Base-by-base conservation (phyloP, 2,329 filamentous ascomycete species). In the Chaetomium sp. region DNA sequence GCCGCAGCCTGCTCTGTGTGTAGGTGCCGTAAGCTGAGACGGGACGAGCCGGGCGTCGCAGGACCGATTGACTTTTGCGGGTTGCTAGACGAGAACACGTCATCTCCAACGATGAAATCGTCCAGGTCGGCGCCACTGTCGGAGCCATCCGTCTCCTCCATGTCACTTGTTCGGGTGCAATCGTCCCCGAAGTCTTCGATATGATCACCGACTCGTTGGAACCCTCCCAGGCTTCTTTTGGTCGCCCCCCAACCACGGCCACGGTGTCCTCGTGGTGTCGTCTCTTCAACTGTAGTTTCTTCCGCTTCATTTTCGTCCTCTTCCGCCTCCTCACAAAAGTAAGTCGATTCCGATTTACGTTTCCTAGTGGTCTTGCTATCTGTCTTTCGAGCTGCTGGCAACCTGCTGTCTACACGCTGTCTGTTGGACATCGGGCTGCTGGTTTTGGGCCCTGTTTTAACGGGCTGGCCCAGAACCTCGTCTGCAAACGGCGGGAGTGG, bases 81-180 rank as follows among this genome's bases (percentile, higher is more conserved):
- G 69, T 75, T 74, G 68, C 79, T 79, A 1, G 78, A 80, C 0
- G 72, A 71, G 4, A 75, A 60, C 19, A 65, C 38, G 57, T 87
- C 75, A 74, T 87, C 75, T 68, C 78, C 74, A 72, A 88, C 79
- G 71, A 91, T 72, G 75, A 91, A 83, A 77, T 86, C 78, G 69
- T 85, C 63, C 16, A 86, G 73, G 68, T 85, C 83, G 53, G 75
- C 78, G 13, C 80, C 81, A 64, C 78, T 76, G 64, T 84, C 82
- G 0, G 80, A 83, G 16, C 78, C 81, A 67, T 81, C 78, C 21
- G 76, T 78, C 57, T 80, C 78, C 64, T 79, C 72, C 63, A 79
- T 67, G 67, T 83, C 81, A 67, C 81, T 83, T 16, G 81, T 80
- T 25, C 80, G 75, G 61, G 78, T 80, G 68, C 82, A 84, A 65